A percentile compares a stretch with the other conserved stretches of the same genome.
These are phyloP conservation scores for Spirogloea muscicola DNA, from an alignment of 139 green algal genomes.

Conservation along the genomic window DNA sequence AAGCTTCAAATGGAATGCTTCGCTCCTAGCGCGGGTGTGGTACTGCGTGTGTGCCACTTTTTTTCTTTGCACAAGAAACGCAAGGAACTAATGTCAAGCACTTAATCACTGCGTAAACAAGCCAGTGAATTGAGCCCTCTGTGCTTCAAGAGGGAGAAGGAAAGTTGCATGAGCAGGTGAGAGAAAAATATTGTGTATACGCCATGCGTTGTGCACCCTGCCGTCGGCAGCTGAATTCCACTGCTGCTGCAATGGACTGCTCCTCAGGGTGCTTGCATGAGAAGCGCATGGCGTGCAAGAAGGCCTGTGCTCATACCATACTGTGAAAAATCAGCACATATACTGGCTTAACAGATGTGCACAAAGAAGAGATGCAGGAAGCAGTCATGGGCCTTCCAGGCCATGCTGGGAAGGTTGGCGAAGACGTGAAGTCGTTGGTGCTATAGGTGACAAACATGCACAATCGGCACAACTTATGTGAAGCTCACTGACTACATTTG, in stretches of 20 bases:
- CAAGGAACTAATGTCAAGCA: too few relatives aligned
- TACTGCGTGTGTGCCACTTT: too few relatives aligned
- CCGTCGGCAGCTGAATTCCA: constrained; percentile 9
- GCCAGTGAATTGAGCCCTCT: background rate
- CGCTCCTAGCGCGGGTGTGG: background rate
- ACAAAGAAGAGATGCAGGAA: background rate
- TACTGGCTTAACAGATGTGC: background rate
- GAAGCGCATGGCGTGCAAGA: background rate
- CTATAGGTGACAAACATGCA: background rate
- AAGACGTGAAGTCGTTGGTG: background rate
- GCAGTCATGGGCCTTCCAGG: background rate
- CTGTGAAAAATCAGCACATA: background rate
- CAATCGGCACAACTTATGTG: too few relatives aligned
- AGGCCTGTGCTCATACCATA: background rate
- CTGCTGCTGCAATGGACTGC: background rate
- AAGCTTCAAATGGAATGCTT: background rate
- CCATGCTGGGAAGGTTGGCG: background rate
- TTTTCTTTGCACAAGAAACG: too few relatives aligned
- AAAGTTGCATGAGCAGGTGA: background rate
- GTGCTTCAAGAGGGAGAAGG: background rate
- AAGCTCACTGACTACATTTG: background rate
- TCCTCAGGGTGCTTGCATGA: constrained; percentile 6
- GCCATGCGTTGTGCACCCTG: constrained; percentile 14
- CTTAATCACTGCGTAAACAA: background rate
- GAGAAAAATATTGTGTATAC: constrained; percentile 6